phyloP scores from a whole-genome alignment of 192 early-diverging fungal genomes.

The Linnemannia schmuckeri region DNA sequence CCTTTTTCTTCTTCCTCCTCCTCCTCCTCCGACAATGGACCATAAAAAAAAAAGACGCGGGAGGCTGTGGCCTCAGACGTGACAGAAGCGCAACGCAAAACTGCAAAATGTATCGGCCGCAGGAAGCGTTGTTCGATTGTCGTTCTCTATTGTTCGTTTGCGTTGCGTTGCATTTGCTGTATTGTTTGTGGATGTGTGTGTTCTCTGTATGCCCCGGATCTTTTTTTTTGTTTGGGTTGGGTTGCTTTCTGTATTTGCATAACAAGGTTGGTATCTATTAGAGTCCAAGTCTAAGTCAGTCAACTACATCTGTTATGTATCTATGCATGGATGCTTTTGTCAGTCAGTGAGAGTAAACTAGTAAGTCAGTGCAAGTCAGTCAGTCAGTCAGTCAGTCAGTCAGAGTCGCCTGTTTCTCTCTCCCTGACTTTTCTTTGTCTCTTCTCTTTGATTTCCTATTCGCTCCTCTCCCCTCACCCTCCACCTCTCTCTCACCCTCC shows the following conservation, averaged over 20 bases:
- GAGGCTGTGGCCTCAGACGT: background rate
- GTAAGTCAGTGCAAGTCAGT: background rate
- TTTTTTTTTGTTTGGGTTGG: background rate
- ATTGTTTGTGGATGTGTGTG: background rate
- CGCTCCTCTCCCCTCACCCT: background rate
- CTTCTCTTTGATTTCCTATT: background rate
- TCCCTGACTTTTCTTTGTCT: background rate
- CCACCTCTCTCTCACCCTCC: background rate
- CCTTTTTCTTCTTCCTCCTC: background rate
- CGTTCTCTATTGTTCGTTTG: background rate
- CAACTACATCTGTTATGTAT: background rate
- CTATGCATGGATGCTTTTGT: background rate
- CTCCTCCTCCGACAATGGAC: background rate
- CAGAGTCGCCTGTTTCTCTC: too few species aligned
- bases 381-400: background rate
- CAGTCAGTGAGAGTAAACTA: background rate
- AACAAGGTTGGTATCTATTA: background rate
- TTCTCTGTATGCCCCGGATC: background rate
- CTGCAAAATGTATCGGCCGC: background rate
- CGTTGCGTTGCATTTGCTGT: background rate
- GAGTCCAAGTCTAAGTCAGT: background rate
- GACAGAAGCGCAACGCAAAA: background rate
- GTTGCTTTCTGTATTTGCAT: conserved; percentile 4
- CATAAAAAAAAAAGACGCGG: background rate
- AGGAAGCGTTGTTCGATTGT: background rate